Conservation (phyloP, 2,329 filamentous ascomycete genomes). For the Plectosphaerella cucumerina region DNA sequence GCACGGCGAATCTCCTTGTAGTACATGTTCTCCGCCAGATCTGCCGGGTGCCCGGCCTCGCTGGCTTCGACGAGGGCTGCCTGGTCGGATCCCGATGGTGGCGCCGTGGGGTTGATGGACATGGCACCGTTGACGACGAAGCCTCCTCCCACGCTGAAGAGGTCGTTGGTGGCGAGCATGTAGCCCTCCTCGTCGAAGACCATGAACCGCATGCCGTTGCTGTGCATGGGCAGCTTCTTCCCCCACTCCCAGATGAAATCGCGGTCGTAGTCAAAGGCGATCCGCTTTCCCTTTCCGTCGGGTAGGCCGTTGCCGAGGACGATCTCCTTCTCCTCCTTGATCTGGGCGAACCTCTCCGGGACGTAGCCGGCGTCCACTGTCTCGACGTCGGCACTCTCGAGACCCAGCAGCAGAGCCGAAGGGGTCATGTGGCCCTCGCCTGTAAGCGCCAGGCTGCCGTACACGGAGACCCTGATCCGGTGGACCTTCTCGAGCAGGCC, state of each 20-base stretch:
- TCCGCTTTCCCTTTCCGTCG: slow-evolving; percentile 35
- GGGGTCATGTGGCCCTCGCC: slow-evolving; percentile 50
- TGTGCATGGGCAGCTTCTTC: slow-evolving; percentile 45
- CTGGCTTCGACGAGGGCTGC: slow-evolving; percentile 10
- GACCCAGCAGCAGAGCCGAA: slow-evolving; percentile 42
- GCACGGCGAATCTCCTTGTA: slow-evolving; percentile 45
- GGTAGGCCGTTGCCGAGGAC: slow-evolving; percentile 36
- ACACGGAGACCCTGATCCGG: slow-evolving; percentile 43
- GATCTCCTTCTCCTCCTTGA: slow-evolving; percentile 40
- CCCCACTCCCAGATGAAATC: slow-evolving; percentile 50
- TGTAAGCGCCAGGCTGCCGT: slow-evolving; percentile 45
- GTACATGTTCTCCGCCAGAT: slow-evolving; percentile 46
- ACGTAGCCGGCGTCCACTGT: slow-evolving; percentile 45
- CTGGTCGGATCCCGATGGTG: slow-evolving; percentile 8
- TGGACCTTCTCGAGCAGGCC: slow-evolving; percentile 38
- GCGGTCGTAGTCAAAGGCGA: slow-evolving; percentile 43
- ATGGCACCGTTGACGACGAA: slow-evolving; percentile 48
- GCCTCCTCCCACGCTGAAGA: slow-evolving; percentile 48
- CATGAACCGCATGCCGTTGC: slow-evolving; percentile 49
- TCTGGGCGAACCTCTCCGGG: slow-evolving; percentile 38
- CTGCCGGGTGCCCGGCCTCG: slow-evolving; percentile 34
- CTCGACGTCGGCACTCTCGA: slow-evolving; percentile 45
- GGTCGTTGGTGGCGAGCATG: slow-evolving; percentile 43
- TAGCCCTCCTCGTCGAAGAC: slow-evolving; percentile 42
- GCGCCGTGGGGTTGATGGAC: slow-evolving; percentile 31